phyloP scores from a whole-genome alignment of 441 rosid species.

The Brassica hybrid region DNA sequence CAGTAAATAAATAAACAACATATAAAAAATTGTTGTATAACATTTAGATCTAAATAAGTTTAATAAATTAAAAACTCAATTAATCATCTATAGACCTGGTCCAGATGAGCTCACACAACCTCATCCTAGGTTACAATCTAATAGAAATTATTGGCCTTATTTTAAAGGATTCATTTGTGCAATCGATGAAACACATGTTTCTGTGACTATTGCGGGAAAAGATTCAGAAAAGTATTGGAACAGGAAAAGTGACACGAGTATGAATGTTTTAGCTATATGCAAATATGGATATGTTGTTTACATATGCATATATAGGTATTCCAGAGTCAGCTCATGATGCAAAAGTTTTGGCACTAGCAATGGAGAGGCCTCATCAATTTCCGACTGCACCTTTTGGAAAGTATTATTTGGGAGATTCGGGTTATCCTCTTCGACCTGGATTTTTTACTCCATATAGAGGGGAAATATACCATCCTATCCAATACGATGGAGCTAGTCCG shows the following conservation, averaged over 20 bases:
- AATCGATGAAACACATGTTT: too few species aligned
- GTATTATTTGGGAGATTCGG: background rate
- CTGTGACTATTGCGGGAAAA: too few species aligned
- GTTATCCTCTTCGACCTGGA: background rate
- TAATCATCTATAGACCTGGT: background rate
- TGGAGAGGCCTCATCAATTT: too few species aligned
- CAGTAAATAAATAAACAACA: too few species aligned
- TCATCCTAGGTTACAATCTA: conserved; percentile 2
- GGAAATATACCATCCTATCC: background rate
- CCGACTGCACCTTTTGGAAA: too few species aligned
- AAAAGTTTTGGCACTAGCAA: too few species aligned
- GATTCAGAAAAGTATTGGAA: too few species aligned
- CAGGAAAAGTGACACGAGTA: too few species aligned
- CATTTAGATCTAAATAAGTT: too few species aligned
- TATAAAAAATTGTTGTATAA: too few species aligned
- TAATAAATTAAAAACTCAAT: too few species aligned
- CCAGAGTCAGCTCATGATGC: too few species aligned
- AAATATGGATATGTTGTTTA: conserved; percentile 2
- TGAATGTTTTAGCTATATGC: conserved; percentile 1
- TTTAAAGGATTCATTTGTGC: background rate
- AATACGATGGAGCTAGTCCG: background rate
- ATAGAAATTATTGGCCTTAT: background rate
- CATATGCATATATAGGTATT: background rate
- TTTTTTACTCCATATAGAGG: conserved; percentile 9
- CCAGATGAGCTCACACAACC: background rate